Percentiles rank a stretch among this genome's conserved stretches.
These are phyloP conservation scores for Filobasidium wieringae DNA, from an alignment of 768 basidiomycete genomes.

Conservation along the genomic window DNA sequence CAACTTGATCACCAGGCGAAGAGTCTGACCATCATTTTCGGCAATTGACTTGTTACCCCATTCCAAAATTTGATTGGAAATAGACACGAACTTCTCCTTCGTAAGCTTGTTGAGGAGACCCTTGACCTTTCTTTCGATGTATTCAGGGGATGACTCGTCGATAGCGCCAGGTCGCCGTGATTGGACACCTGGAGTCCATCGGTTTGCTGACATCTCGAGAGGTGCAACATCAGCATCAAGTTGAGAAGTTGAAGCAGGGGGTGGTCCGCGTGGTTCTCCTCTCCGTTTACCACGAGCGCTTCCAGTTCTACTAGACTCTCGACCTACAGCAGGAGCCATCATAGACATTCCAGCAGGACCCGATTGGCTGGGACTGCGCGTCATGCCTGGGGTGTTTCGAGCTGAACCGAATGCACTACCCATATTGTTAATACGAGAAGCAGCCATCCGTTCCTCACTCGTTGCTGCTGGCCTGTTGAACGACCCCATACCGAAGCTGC, in stretches of 20 bases:
- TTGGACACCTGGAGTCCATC: slow-evolving; percentile 55
- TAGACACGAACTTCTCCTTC: slow-evolving; percentile 90
- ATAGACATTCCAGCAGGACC: slow-evolving; percentile 32
- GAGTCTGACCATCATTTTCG: slow-evolving; percentile 83
- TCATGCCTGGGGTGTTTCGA: slow-evolving; percentile 43
- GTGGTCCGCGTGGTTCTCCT: slow-evolving; percentile 46
- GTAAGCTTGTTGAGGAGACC: slow-evolving; percentile 86
- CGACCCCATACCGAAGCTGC: slow-evolving; percentile 26
- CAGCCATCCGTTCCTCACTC: slow-evolving; percentile 26
- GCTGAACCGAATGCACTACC: slow-evolving; percentile 23
- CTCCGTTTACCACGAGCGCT: slow-evolving; percentile 77
- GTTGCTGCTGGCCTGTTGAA: slow-evolving; percentile 16
- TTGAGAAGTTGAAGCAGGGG: slow-evolving; percentile 12
- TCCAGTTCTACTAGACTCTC: slow-evolving; percentile 43
- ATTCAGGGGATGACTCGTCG: slow-evolving; percentile 62
- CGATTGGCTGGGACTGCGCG: slow-evolving; percentile 50
- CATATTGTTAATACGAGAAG: slow-evolving; percentile 20
- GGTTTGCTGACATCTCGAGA: slow-evolving; percentile 63
- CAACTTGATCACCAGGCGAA: slow-evolving; percentile 89
- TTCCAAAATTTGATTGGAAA: slow-evolving; percentile 83
- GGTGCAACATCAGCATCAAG: slow-evolving; percentile 59
- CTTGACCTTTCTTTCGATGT: slow-evolving; percentile 89
- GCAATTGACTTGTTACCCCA: slow-evolving; percentile 91
- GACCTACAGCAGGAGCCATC: slow-evolving; percentile 21
- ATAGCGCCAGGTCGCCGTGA: slow-evolving; percentile 35